These are phyloP conservation scores for Ogataea saltuana DNA, from an alignment of 805 yeast species.

Conservation along the genomic window DNA sequence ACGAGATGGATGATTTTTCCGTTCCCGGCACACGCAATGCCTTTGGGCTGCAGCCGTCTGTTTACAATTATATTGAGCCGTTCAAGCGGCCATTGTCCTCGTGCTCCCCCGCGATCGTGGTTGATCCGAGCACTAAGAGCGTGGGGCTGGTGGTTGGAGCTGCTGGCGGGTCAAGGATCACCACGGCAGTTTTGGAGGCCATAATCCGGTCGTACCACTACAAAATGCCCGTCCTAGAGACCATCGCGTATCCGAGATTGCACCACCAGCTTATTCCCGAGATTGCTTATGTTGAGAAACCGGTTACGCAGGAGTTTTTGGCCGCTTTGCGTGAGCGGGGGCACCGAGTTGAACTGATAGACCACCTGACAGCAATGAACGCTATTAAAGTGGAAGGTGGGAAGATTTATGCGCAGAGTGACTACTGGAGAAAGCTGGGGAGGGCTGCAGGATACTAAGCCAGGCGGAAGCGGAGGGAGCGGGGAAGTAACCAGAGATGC, in stretches of 20 bases:
- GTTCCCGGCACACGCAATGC: constrained; percentile 68
- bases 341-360: constrained; percentile 44
- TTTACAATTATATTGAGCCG: constrained; percentile 75
- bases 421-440: constrained; percentile 88
- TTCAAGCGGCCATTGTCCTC: constrained; percentile 83
- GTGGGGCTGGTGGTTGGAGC: constrained; percentile 82
- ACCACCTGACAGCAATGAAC: constrained; percentile 58
- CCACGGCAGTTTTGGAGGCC: constrained; percentile 81
- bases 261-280: constrained; percentile 92
- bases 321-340: constrained; percentile 45
- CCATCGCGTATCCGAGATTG: constrained; percentile 76
- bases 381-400: constrained; percentile 46
- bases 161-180: constrained; percentile 90
- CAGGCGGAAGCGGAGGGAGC: no score
- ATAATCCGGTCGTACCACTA: constrained; percentile 65
- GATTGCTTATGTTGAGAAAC: constrained; percentile 57
- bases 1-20: constrained; percentile 95
- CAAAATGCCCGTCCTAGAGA: constrained; percentile 58
- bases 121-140: constrained; percentile 39
- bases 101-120: constrained; percentile 71
- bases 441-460: constrained; percentile 64
- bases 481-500: constrained; percentile 3
- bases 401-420: constrained; percentile 74
- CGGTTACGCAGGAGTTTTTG: constrained; percentile 43
- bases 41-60: constrained; percentile 79